These are phyloP conservation scores for Aspergillus mulundensis DNA, from an alignment of 495 filamentous ascomycete species.

Conservation along the genomic window DNA sequence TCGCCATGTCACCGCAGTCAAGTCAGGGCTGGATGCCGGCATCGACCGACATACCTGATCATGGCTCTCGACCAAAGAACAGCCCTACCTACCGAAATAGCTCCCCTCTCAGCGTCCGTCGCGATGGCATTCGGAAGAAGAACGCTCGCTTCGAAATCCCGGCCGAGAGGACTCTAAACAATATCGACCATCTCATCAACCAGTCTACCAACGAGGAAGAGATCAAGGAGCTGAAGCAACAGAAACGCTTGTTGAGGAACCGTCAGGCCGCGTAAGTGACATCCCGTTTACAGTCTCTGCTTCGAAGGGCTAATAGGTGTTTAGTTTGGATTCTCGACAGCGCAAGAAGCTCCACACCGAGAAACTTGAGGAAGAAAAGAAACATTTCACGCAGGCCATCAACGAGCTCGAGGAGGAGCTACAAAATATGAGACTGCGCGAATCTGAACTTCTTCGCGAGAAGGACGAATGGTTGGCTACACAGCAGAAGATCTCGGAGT, in stretches of 20 bases:
- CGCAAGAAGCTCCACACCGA: constrained; percentile 99
- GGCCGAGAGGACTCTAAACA: constrained; percentile 83
- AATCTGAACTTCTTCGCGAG: constrained; percentile 60
- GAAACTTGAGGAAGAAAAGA: constrained; percentile 94
- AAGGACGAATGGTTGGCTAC: constrained; percentile 62
- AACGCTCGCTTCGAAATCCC: constrained; percentile 98
- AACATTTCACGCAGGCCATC: constrained; percentile 73
- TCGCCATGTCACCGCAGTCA: constrained; percentile 59
- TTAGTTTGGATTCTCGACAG: constrained; percentile 88
- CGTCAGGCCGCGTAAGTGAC: constrained; percentile 86
- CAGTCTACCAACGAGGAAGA: constrained; percentile 87
- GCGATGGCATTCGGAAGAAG: constrained; percentile 98
- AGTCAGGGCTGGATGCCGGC: constrained; percentile 61
- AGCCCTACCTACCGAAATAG: constrained; percentile 75
- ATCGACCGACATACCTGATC: constrained; percentile 53
- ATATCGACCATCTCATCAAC: constrained; percentile 90
- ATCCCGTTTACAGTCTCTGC: constrained; percentile 12
- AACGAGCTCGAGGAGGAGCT: constrained; percentile 76
- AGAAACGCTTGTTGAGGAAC: constrained; percentile 92
- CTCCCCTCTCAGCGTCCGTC: constrained; percentile 67
- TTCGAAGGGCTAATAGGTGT: constrained; percentile 30
- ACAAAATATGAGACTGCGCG: constrained; percentile 48
- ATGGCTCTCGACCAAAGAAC: constrained; percentile 64
- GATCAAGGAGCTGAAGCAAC: constrained; percentile 97
- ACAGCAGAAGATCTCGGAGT: constrained; percentile 67